Percentiles rank a stretch among this genome's conserved stretches.
Evolutionary conservation across 1,284 basidiomycete species (phyloP).

Genomic region (Xanthoconium separans): DNA sequence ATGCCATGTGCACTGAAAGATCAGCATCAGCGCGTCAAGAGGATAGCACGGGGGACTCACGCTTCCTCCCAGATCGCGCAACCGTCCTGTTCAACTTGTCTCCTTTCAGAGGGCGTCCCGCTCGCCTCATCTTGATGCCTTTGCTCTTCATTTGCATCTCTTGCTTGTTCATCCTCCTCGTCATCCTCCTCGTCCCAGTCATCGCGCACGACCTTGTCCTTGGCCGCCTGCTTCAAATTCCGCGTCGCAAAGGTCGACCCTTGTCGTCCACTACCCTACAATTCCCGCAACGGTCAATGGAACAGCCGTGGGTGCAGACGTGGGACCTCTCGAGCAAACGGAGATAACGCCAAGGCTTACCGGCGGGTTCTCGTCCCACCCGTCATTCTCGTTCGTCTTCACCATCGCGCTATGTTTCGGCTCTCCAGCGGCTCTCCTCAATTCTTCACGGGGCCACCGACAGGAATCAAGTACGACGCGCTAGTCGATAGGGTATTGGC

Average conservation of each 20-base stretch:
- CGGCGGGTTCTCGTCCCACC: slow-evolving; percentile 20
- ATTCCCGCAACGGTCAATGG: neutral
- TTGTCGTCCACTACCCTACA: slow-evolving; percentile 7
- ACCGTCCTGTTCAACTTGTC: slow-evolving; percentile 27
- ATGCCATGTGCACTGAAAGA: slow-evolving; percentile 9
- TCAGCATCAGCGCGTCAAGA: slow-evolving; percentile 5
- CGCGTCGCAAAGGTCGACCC: slow-evolving; percentile 2
- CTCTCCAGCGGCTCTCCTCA: neutral
- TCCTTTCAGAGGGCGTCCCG: neutral
- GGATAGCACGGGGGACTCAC: slow-evolving; percentile 33
- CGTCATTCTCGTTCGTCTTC: slow-evolving; percentile 5
- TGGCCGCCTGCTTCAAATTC: neutral
- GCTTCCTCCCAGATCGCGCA: slow-evolving; percentile 45
- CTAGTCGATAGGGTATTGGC: slow-evolving; percentile 5
- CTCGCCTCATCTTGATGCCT: neutral
- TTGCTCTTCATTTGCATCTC: neutral
- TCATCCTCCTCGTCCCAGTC: slow-evolving; percentile 46
- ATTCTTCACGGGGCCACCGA: neutral
- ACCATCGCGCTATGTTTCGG: slow-evolving; percentile 14
- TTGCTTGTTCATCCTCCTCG: slow-evolving; percentile 3
- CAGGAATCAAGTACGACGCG: neutral
- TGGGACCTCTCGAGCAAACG: slow-evolving; percentile 3
- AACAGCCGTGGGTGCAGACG: neutral
- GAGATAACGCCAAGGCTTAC: slow-evolving; percentile 8
- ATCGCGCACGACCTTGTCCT: slow-evolving; percentile 32